phyloP scores from a whole-genome alignment of 805 yeast genomes.

The Barnettozyma sp. region DNA sequence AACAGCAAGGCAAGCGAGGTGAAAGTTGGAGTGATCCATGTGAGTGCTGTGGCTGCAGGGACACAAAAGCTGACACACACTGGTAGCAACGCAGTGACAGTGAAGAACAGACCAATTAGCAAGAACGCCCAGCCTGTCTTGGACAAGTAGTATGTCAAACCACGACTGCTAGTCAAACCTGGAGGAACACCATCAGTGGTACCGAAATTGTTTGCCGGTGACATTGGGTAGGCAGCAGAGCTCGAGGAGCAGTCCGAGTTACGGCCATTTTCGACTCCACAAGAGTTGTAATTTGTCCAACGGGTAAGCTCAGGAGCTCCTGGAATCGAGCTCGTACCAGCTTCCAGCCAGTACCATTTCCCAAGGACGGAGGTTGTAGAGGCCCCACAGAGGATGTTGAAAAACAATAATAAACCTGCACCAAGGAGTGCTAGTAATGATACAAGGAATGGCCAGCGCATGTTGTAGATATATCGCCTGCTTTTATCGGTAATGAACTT shows the following conservation, averaged over 20 bases:
- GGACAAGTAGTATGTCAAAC: constrained; percentile 56
- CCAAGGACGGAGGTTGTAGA: constrained; percentile 47
- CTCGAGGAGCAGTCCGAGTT: constrained; percentile 45
- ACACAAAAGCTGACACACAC: constrained; percentile 20
- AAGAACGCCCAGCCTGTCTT: constrained; percentile 64
- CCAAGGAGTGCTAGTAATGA: constrained; percentile 35
- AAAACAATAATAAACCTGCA: constrained; percentile 48
- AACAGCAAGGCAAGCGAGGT: constrained; percentile 36
- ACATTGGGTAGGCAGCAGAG: constrained; percentile 76
- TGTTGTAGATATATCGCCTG: too few relatives aligned
- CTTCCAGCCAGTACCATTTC: constrained; percentile 73
- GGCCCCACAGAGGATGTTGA: constrained; percentile 62
- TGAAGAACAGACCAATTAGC: constrained; percentile 49
- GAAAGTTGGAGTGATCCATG: constrained; percentile 18
- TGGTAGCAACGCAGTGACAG: constrained; percentile 41
- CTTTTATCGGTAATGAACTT: too few relatives aligned
- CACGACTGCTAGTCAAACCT: constrained; percentile 40
- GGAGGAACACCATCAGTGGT: constrained; percentile 47
- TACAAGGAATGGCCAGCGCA: constrained; percentile 26
- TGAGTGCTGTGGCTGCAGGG: constrained; percentile 15
- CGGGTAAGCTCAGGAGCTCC: constrained; percentile 41
- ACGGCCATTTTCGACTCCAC: constrained; percentile 36
- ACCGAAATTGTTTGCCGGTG: constrained; percentile 71
- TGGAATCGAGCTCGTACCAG: constrained; percentile 51
- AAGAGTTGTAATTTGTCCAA: constrained; percentile 79